phyloP scores from a whole-genome alignment of 768 basidiomycete genomes.

The Tulasnella sp. region DNA sequence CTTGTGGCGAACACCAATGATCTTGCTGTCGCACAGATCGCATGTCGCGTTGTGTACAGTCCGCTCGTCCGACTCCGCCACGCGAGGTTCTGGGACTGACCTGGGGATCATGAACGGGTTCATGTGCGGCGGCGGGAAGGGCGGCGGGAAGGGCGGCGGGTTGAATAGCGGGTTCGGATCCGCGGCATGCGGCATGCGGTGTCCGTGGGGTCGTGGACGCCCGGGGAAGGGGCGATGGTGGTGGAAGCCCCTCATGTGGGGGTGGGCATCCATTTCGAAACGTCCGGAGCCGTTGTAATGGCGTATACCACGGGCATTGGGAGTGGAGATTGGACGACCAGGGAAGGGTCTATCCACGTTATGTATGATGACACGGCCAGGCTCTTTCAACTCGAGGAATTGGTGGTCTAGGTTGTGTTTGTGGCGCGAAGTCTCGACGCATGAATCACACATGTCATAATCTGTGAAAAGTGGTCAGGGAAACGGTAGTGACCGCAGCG shows the following conservation, averaged over 20 bases:
- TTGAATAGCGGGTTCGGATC: not conserved
- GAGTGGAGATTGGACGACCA: not conserved
- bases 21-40: conserved; percentile 61
- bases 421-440: conserved; percentile 35
- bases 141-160: not conserved
- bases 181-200: not conserved
- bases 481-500: not conserved
- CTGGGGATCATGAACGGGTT: not conserved
- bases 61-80: conserved; percentile 2
- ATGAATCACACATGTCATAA: conserved; percentile 57
- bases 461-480: conserved; percentile 31
- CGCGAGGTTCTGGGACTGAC: no score
- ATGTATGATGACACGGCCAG: conserved; percentile 54
- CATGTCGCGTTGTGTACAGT: conserved; percentile 55
- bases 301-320: not conserved
- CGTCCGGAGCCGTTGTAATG: no score
- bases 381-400: conserved; percentile 56
- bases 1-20: conserved; percentile 63
- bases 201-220: not conserved
- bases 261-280: not conserved
- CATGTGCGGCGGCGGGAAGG: not conserved
- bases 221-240: not conserved
- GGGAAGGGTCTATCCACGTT: conserved; percentile 29
- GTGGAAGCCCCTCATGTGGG: not conserved
- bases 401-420: conserved; percentile 34